phyloP scores from a whole-genome alignment of 306 rosid genomes.

The Rosa lucieae region DNA sequence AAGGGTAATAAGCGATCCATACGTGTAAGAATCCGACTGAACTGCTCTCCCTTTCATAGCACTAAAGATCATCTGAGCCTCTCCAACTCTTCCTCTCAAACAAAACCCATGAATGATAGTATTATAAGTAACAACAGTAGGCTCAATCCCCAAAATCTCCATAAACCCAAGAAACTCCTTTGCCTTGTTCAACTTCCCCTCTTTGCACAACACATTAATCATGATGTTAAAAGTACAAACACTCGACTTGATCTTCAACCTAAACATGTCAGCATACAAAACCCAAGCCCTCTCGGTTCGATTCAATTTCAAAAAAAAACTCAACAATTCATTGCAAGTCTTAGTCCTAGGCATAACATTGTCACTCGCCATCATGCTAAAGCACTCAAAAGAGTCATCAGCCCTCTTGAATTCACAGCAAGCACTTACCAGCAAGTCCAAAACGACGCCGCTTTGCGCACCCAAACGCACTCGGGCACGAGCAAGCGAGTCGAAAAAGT shows the following conservation, averaged over 20 bases:
- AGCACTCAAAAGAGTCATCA: constrained; percentile 58
- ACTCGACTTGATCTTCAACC: constrained; percentile 60
- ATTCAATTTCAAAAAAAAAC: constrained; percentile 50
- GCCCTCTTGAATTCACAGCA: constrained; percentile 59
- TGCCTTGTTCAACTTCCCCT: constrained; percentile 80
- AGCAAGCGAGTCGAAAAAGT: constrained; percentile 41
- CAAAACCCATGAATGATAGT: constrained; percentile 68
- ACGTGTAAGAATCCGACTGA: constrained; percentile 63
- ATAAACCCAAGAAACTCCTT: constrained; percentile 64
- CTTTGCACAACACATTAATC: constrained; percentile 80
- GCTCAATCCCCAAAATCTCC: constrained; percentile 60
- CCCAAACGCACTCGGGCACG: constrained; percentile 36
- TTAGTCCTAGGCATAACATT: constrained; percentile 48
- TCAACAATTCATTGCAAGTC: constrained; percentile 66
- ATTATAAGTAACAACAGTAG: constrained; percentile 70
- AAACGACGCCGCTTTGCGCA: constrained; percentile 31
- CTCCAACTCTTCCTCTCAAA: constrained; percentile 48
- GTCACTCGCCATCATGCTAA: constrained; percentile 52
- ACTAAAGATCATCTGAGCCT: constrained; percentile 41
- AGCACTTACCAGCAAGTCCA: constrained; percentile 50
- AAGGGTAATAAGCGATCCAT: constrained; percentile 34
- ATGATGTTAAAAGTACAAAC: constrained; percentile 71
- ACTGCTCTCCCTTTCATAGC: constrained; percentile 59
- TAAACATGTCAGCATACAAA: constrained; percentile 85
- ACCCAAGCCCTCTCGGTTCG: constrained; percentile 60